Percentiles rank a stretch among this genome's conserved stretches.
phyloP scores from a whole-genome alignment of 2,329 filamentous ascomycete genomes.

The Zymoseptoria pseudotritici region DNA sequence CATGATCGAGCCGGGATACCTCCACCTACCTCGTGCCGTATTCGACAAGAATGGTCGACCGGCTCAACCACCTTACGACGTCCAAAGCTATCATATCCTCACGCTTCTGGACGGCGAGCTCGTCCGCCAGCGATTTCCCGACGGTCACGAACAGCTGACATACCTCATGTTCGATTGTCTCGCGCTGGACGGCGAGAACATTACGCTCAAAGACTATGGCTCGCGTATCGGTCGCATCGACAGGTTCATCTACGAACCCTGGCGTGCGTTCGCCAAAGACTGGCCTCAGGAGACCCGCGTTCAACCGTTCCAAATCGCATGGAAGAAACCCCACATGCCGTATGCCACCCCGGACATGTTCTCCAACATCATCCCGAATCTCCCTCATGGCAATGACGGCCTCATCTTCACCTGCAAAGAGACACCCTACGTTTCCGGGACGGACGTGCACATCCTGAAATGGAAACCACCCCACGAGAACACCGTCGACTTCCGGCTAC shows the following conservation, averaged over 20 bases:
- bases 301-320: conserved; percentile 72
- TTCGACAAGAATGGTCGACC: background rate
- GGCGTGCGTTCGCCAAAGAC: conserved; percentile 40
- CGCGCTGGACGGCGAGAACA: conserved; percentile 65
- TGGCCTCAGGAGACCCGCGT: conserved; percentile 63
- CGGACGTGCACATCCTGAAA: conserved; percentile 88
- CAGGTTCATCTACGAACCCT: conserved; percentile 19
- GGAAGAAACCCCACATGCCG: conserved; percentile 82
- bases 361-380: conserved; percentile 68
- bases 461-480: conserved; percentile 97
- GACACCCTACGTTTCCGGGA: conserved; percentile 80
- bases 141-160: conserved; percentile 62
- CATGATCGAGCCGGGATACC: conserved; percentile 58
- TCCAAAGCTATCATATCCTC: conserved; percentile 62
- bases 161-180: conserved; percentile 94
- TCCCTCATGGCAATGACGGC: conserved; percentile 91
- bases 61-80: conserved; percentile 20
- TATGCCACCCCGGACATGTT: conserved; percentile 94
- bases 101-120: conserved; percentile 91
- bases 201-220: conserved; percentile 74
- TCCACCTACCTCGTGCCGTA: conserved; percentile 56
- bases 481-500: conserved; percentile 83
- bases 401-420: conserved; percentile 94
- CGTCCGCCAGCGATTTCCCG: conserved; percentile 66
- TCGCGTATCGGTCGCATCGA: conserved; percentile 85